Conservation (phyloP, 768 basidiomycete species). For the Russula sp. region DNA sequence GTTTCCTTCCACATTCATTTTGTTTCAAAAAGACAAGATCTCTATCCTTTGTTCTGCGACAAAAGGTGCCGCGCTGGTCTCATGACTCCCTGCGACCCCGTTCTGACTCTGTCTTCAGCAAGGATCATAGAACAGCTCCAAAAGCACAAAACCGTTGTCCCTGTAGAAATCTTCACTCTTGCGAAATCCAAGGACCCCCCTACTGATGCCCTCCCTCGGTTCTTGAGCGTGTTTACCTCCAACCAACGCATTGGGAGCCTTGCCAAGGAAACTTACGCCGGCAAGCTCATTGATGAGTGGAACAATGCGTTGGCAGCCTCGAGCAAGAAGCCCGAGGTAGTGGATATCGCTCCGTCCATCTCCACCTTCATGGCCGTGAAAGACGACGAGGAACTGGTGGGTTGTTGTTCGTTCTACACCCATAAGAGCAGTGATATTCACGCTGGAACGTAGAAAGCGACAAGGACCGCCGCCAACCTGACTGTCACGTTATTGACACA, state of each 20-base stretch:
- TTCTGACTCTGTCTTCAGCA: slow-evolving; percentile 41
- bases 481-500: slow-evolving; percentile 82
- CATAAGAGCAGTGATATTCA: slow-evolving; percentile 12
- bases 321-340: slow-evolving; percentile 57
- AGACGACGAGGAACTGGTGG: slow-evolving; percentile 85
- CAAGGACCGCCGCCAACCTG: slow-evolving; percentile 65
- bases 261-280: slow-evolving; percentile 75
- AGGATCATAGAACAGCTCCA: slow-evolving; percentile 81
- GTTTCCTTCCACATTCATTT: slow-evolving; percentile 88
- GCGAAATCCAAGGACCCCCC: slow-evolving; percentile 75
- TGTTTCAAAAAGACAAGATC: slow-evolving; percentile 75
- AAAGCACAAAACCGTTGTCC: slow-evolving; percentile 47
- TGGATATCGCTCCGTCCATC: slow-evolving; percentile 74
- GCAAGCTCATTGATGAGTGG: slow-evolving; percentile 89
- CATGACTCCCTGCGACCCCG: background rate
- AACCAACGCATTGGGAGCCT: slow-evolving; percentile 67
- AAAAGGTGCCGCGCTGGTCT: slow-evolving; percentile 54
- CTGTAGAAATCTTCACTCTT: slow-evolving; percentile 71
- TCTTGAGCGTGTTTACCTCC: slow-evolving; percentile 55
- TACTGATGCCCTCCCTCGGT: slow-evolving; percentile 66
- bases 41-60: slow-evolving; percentile 79
- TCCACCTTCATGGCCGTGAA: slow-evolving; percentile 81
- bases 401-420: slow-evolving; percentile 30
- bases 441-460: slow-evolving; percentile 54
- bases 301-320: slow-evolving; percentile 52